Evolutionary conservation across 768 basidiomycete genomes (phyloP), one percentile per base, ranked within the genome.

Genomic region (Russula brevipes): DNA sequence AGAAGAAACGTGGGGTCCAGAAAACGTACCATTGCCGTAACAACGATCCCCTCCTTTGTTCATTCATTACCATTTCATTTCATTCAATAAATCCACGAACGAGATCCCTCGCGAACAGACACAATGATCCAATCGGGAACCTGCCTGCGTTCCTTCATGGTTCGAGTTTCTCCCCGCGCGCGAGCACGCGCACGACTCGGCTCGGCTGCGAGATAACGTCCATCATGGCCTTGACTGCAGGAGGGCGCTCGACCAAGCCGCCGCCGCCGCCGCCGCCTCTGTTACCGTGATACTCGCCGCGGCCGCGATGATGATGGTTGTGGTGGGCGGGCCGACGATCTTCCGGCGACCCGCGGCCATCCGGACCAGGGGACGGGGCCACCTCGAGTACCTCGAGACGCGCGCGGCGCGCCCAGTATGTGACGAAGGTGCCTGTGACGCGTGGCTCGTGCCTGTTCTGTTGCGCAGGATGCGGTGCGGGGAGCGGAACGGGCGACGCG

Each of bases 81-180:
- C 35, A 57, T 45, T 56, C 33, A 33, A 57, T 42, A 24, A 57
- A 47, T 57, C 36, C 57, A 57, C 36, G 46, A 54, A 30, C 36
- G 46, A 54, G 17, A 49, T 36, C 38, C 46, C 46, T 49, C 47
- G 57, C 46, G 57, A 58, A 39, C 16, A 58, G 46, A 49, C 36
- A 49, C 16, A 24, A 52, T 24, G 24, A 41, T 39, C n/a, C n/a
- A n/a, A 53, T 19, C 38, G 11, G 52, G 12, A 12, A 3, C 24
- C 4, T 41, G 12, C 38, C 9, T 16, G 17, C n/a, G 45, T 6
- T 7, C 12, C 35, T 31, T 66, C 56, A 68, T 44, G 81, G 82
- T 47, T 93, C 89, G 57, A 93, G 74, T 73, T 91, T 91, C 80
- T 93, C 91, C 38, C 91, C 91, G 12, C 91, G 83, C 1, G 91